phyloP scores from a whole-genome alignment of 1,284 basidiomycete genomes.

The Rhodotorula sp. region DNA sequence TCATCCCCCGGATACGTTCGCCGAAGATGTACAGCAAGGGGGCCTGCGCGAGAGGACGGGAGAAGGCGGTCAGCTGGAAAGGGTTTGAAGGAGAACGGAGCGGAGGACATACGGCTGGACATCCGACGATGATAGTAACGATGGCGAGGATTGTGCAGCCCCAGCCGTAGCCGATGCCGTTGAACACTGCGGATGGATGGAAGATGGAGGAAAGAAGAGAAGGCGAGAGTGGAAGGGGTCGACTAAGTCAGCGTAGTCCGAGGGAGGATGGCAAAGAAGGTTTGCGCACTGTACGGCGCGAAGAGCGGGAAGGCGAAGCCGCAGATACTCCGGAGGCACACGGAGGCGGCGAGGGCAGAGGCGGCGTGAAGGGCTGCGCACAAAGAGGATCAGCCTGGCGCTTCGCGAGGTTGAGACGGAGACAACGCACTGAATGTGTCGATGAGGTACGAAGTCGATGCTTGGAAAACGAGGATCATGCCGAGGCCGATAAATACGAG shows the following conservation, averaged over 20 bases:
- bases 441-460: constrained; percentile 29
- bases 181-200: constrained; percentile 36
- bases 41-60: neutral
- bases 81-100: neutral
- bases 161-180: constrained; percentile 46
- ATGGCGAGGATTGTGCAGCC: constrained; percentile 47
- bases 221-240: neutral
- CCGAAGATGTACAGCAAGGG: constrained; percentile 27
- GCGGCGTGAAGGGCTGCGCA: constrained; percentile 47
- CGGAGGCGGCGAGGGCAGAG: constrained; percentile 44
- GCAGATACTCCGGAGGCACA: constrained; percentile 45
- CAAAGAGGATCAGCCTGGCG: neutral
- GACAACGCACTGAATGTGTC: constrained; percentile 1
- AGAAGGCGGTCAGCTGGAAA: neutral
- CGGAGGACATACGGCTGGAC: constrained; percentile 42
- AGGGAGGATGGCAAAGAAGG: neutral
- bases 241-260: neutral
- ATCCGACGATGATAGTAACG: constrained; percentile 44
- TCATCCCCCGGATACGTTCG: constrained; percentile 19
- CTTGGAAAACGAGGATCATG: constrained; percentile 33
- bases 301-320: constrained; percentile 48
- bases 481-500: constrained; percentile 26
- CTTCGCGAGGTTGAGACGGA: neutral
- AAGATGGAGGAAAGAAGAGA: neutral
- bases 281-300: constrained; percentile 4